phyloP scores from a whole-genome alignment of 148 eudicot genomes.

The Euryodendron excelsum region DNA sequence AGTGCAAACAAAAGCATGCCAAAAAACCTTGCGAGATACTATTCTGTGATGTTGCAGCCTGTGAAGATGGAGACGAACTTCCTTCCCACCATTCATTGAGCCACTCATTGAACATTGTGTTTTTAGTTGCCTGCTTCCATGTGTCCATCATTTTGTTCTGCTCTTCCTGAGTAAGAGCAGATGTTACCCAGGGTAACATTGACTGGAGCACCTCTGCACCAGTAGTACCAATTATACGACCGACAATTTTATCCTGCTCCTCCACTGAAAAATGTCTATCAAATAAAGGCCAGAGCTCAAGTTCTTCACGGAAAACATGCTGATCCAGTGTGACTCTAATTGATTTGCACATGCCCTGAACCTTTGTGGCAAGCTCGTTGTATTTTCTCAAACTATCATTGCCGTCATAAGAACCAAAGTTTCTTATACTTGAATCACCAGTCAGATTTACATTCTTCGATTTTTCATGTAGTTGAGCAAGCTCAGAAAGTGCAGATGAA shows the following conservation, averaged over 20 bases:
- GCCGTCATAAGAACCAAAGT: constrained; percentile 29
- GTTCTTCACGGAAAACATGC: constrained; percentile 91
- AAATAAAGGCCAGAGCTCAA: constrained; percentile 97
- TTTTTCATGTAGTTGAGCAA: constrained; percentile 53
- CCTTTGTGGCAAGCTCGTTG: constrained; percentile 75
- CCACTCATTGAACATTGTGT: constrained; percentile 99
- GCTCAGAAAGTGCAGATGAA: constrained; percentile 73
- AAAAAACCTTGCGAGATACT: constrained; percentile 52
- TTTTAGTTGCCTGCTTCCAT: constrained; percentile 95
- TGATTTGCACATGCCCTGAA: constrained; percentile 97
- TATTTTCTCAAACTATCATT: constrained; percentile 52
- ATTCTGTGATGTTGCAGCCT: constrained; percentile 45
- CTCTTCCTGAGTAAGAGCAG: constrained; percentile 95
- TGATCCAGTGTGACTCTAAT: constrained; percentile 88
- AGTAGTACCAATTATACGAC: constrained; percentile 96
- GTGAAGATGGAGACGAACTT: constrained; percentile 48
- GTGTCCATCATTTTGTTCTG: constrained; percentile 97
- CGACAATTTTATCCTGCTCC: constrained; percentile 93
- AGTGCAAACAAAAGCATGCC: background rate
- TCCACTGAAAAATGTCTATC: constrained; percentile 85
- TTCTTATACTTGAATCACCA: constrained; percentile 27
- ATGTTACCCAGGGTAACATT: constrained; percentile 99
- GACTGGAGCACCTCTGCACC: constrained; percentile 99
- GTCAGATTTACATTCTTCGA: constrained; percentile 26
- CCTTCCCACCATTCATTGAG: constrained; percentile 98